A percentile compares a stretch with the other conserved stretches of the same genome.
Evolutionary conservation across 352 stramenopile species (phyloP).

Genomic region (Thalassiosira oceanica): DNA sequence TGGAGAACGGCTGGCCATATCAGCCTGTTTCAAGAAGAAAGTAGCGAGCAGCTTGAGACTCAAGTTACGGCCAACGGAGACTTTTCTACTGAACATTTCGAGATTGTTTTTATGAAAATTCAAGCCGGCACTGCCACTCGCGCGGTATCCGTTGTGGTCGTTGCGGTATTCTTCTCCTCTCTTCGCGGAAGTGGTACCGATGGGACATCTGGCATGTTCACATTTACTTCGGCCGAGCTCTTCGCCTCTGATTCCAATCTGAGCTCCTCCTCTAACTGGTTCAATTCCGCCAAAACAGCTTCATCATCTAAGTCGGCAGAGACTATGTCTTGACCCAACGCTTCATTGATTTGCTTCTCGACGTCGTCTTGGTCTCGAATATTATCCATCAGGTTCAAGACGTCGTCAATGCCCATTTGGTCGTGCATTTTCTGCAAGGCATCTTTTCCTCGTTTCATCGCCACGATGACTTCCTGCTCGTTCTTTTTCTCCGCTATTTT

Average conservation of each 20-base stretch:
- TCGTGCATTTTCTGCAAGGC: conserved; percentile 78
- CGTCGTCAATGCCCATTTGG: conserved; percentile 80
- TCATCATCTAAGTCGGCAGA: conserved; percentile 66
- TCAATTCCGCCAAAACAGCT: conserved; percentile 71
- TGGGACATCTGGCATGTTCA: conserved; percentile 23
- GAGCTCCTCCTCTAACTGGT: conserved; percentile 53
- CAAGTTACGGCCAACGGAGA: neutral
- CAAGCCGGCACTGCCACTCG: conserved; percentile 38
- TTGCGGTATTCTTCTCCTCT: conserved; percentile 7
- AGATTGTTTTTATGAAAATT: conserved; percentile 12
- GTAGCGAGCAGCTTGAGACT: conserved; percentile 21
- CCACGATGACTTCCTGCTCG: conserved; percentile 67
- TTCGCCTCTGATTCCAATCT: conserved; percentile 18
- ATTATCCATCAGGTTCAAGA: conserved; percentile 82
- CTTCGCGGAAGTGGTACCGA: conserved; percentile 17
- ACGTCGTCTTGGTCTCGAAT: conserved; percentile 79
- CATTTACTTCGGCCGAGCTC: conserved; percentile 9
- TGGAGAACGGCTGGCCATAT: conserved; percentile 47
- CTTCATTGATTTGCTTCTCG: conserved; percentile 72
- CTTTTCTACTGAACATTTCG: neutral
- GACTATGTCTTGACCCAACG: conserved; percentile 61
- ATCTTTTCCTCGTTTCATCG: conserved; percentile 75
- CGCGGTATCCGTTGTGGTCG: neutral
- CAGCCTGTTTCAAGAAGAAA: conserved; percentile 30
- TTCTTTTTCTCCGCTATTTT: conserved; percentile 79